phyloP scores from a whole-genome alignment of 1,284 basidiomycete species.

The Boletus sp. region DNA sequence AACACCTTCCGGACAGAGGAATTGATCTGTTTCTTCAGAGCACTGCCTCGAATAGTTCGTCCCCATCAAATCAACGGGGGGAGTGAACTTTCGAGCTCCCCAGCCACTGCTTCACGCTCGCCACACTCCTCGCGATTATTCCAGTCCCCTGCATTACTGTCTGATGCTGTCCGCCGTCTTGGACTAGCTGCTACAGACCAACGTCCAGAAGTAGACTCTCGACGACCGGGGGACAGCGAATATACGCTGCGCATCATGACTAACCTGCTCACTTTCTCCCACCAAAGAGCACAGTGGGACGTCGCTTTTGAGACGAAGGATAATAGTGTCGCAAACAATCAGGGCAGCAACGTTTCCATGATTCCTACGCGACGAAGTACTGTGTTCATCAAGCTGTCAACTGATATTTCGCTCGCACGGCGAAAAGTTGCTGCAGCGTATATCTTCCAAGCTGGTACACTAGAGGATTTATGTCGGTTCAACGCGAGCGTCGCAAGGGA shows the following conservation, averaged over 20 bases:
- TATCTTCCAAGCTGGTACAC: constrained; percentile 45
- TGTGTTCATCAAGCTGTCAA: constrained; percentile 66
- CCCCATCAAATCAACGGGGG: constrained; percentile 40
- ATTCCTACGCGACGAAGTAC: constrained; percentile 53
- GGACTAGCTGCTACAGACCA: constrained; percentile 56
- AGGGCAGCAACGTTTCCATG: constrained; percentile 37
- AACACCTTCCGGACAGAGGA: constrained; percentile 52
- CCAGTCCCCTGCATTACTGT: constrained; percentile 62
- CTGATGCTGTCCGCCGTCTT: constrained; percentile 67
- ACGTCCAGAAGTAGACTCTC: constrained; percentile 37
- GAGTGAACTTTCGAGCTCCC: constrained; percentile 49
- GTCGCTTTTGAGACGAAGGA: constrained; percentile 34
- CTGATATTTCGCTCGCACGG: constrained; percentile 56
- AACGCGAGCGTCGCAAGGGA: constrained; percentile 63
- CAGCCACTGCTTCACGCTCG: constrained; percentile 37
- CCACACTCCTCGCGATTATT: constrained; percentile 44
- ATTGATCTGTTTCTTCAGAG: constrained; percentile 82
- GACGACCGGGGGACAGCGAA: constrained; percentile 46
- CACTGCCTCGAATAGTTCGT: constrained; percentile 65
- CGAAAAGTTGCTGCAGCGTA: constrained; percentile 65
- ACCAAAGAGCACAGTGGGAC: constrained; percentile 41
- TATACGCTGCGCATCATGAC: constrained; percentile 71
- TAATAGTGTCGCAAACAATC: constrained; percentile 12
- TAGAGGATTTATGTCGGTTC: constrained; percentile 51
- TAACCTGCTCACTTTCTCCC: constrained; percentile 64